Evolutionary conservation across 2,329 filamentous ascomycete species (phyloP).

Genomic region (Exophiala mesophila): DNA sequence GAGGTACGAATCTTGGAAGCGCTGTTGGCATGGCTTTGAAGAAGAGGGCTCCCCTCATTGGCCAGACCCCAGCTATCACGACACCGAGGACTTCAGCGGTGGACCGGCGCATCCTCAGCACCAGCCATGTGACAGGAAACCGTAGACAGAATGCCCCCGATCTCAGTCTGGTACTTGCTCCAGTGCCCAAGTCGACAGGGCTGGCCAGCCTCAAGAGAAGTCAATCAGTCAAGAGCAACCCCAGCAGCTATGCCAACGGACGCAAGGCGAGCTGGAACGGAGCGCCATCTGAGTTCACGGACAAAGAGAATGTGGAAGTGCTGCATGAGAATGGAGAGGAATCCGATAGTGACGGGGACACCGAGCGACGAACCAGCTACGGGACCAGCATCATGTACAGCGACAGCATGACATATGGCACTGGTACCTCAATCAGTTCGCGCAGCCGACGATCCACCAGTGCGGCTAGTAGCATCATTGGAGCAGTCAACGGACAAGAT

Average conservation of each 20-base stretch:
- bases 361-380: constrained; percentile 42
- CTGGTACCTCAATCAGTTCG: constrained; percentile 37
- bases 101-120: constrained; percentile 76
- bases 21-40: constrained; percentile 45
- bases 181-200: constrained; percentile 31
- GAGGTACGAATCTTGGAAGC: constrained; percentile 21
- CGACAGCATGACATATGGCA: constrained; percentile 38
- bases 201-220: constrained; percentile 65
- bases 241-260: constrained; percentile 41
- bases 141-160: constrained; percentile 42
- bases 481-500: constrained; percentile 30
- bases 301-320: constrained; percentile 64
- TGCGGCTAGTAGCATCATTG: constrained; percentile 37
- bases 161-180: constrained; percentile 30
- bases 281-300: constrained; percentile 31
- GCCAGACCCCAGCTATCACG: constrained; percentile 38
- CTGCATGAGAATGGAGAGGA: constrained; percentile 40
- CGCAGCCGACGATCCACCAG: constrained; percentile 31
- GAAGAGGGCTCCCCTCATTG: constrained; percentile 47
- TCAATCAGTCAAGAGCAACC: constrained; percentile 67
- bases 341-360: constrained; percentile 47
- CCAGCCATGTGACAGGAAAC: constrained; percentile 84
- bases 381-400: constrained; percentile 31
- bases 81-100: constrained; percentile 41
- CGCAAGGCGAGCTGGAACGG: constrained; percentile 69